These are phyloP conservation scores for Thalassia testudinum DNA, from an alignment of 116 monocot species.

Conservation along the genomic window DNA sequence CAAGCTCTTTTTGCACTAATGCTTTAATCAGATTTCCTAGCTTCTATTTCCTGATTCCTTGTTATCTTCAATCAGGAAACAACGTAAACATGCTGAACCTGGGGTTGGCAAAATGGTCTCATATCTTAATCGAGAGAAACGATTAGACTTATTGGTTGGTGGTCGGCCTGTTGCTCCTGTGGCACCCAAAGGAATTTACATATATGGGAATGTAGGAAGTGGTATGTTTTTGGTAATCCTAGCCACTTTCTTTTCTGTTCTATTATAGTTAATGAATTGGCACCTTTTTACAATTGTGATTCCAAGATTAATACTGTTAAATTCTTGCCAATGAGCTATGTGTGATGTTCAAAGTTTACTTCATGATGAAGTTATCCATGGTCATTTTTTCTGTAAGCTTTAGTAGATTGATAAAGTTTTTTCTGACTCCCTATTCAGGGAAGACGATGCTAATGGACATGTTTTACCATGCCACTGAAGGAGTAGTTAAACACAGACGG, in stretches of 20 bases:
- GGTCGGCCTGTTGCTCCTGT: slow-evolving; percentile 46
- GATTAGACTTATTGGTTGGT: slow-evolving; percentile 54
- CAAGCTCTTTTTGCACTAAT: too few relatives aligned
- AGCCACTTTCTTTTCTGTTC: too few relatives aligned
- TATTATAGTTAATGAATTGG: too few relatives aligned
- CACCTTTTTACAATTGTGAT: too few relatives aligned
- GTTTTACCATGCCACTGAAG: slow-evolving; percentile 72
- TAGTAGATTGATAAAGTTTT: not conserved
- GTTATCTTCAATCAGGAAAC: slow-evolving; percentile 33
- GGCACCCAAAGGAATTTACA: slow-evolving; percentile 77
- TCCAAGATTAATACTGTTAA: too few relatives aligned
- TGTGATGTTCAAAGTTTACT: too few relatives aligned
- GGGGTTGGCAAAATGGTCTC: slow-evolving; percentile 94
- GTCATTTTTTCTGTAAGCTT: too few relatives aligned
- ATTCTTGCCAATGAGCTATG: too few relatives aligned
- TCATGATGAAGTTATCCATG: too few relatives aligned
- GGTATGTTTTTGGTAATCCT: slow-evolving; percentile 47
- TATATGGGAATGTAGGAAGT: slow-evolving; percentile 90
- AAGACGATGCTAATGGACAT: slow-evolving; percentile 99
- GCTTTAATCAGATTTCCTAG: too few relatives aligned
- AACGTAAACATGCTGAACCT: slow-evolving; percentile 38
- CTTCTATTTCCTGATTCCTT: too few relatives aligned
- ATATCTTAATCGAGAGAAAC: slow-evolving; percentile 84
- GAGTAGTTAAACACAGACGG: slow-evolving; percentile 60
- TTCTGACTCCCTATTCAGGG: slow-evolving; percentile 29